Evolutionary conservation across 441 rosid genomes (phyloP), one percentile per base, ranked within the genome.

Genomic region (Corymbia calophylla): DNA sequence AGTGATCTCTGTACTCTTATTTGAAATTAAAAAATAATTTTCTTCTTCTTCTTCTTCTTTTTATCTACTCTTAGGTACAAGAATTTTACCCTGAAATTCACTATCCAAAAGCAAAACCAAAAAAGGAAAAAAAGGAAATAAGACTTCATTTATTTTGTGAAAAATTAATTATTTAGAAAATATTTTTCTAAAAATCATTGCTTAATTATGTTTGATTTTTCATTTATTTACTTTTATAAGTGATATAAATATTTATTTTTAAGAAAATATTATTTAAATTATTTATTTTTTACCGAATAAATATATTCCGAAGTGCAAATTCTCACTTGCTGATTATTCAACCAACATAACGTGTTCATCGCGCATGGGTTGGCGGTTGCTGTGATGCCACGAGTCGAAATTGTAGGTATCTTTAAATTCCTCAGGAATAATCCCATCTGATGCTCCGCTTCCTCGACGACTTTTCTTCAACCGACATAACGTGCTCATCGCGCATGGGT

Each of bases 181-280:
- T 3, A 48, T 6, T 48, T 48, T 6, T 9, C 1, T 4, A 51
- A 35, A 35, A 35, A 35, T 35, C 14, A 51, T 51, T 4, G 1
- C 15, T 51, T 51, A 51, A 51, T 4, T 11, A 39, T 39, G 44
- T 39, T 39, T 39, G 44, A 39, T 39, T 39, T 39, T 3, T 3
- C 11, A 25, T 58, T 58, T 58, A 25, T 58, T 58, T 58, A 58
- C 25, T 58, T 58, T 10, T 58, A 58, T 58, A 25, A 58, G 29
- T 0, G 14, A 25, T 58, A 58, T 1, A 58, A 25, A 10, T 0
- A 0, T 9, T 58, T 0, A 25, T 58, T 58, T 25, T 58, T 1
- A 0, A 31, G 17, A 64, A 31, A 66, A 0, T 31, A 31, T 58
- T 58, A 0, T 58, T 0, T 0, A 58, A 58, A 58, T 25, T 58